Evolutionary conservation across 1,284 basidiomycete genomes (phyloP), one percentile per base, ranked within the genome.

Genomic region (Kalmanozyma brasiliensis): DNA sequence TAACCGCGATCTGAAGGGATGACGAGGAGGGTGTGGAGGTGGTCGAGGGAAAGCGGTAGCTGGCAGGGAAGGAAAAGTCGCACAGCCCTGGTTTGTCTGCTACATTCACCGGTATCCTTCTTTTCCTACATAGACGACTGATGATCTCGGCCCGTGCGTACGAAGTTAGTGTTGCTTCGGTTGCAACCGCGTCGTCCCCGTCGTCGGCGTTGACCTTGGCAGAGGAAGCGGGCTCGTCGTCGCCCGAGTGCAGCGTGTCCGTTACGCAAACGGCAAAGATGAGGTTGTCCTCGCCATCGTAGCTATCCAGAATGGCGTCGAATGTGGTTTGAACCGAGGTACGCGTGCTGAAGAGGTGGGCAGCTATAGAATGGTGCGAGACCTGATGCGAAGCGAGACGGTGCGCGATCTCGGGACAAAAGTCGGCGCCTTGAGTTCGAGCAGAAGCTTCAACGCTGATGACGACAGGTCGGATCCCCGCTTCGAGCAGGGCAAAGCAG

Each of bases 11-110:
- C 78, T 97, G 93, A 0, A 97, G 85, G 2, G 90, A 88, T 6
- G 87, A 76, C 0, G 52, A 13, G 6, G 49, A 22, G 11, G 32
- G 3, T 34, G 52, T 14, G 4, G 49, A 35, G 17, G 47, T 43
- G 40, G 58, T 63, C 42, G 79, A 75, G 3, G 86, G 81, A 76
- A 97, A 93, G 5, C 94, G 90, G 79, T 97, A 92, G 0, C 89
- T 88, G 0, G 93, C 88, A 0, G 91, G 88, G 84, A 97, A 94
- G 0, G 90, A 89, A 80, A 92, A 97, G 78, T 96, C 93, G 82
- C 92, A 96, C 20, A 95, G 85, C 9, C 87, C 85, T 1, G 92
- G 91, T 76, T 90, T 88, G 83, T 98, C 95, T 8, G 93, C 89
- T 29, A 92, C 88, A 76, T 95, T 98, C 72, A 94, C 85, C 2